A percentile compares a stretch with the other conserved stretches of the same genome.
phyloP scores from a whole-genome alignment of 1,284 basidiomycete species.

The Rhizopogon hawkerae region DNA sequence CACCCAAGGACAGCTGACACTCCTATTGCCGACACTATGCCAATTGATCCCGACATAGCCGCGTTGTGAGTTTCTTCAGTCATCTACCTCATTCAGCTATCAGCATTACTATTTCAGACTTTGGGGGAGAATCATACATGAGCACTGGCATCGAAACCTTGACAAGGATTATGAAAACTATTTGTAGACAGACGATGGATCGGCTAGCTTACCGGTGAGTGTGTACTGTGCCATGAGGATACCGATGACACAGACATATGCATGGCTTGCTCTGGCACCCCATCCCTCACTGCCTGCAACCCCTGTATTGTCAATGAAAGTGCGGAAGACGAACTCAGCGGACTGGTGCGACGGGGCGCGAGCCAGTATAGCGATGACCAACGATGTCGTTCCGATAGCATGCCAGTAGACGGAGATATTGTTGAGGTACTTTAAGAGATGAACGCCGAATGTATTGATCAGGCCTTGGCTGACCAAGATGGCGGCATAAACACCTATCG shows the following conservation, averaged over 20 bases:
- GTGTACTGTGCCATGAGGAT: constrained; percentile 68
- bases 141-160: constrained; percentile 64
- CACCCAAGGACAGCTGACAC: constrained; percentile 66
- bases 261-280: constrained; percentile 56
- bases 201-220: constrained; percentile 40
- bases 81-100: constrained; percentile 38
- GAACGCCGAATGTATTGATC: constrained; percentile 68
- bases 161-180: not conserved
- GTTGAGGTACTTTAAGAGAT: constrained; percentile 56
- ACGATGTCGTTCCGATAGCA: constrained; percentile 54
- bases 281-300: constrained; percentile 47
- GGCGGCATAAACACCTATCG: constrained; percentile 66
- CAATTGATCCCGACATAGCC: constrained; percentile 56
- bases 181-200: not conserved
- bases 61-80: constrained; percentile 73
- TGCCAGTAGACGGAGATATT: constrained; percentile 70
- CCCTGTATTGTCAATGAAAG: constrained; percentile 65
- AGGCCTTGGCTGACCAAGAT: constrained; percentile 58
- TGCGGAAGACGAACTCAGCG: constrained; percentile 58
- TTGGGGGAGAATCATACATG: constrained; percentile 34
- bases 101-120: not conserved
- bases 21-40: constrained; percentile 66
- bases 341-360: constrained; percentile 64
- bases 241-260: constrained; percentile 64
- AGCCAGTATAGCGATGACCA: constrained; percentile 60